phyloP scores from a whole-genome alignment of 805 yeast genomes.

The Candida mattraensis region DNA sequence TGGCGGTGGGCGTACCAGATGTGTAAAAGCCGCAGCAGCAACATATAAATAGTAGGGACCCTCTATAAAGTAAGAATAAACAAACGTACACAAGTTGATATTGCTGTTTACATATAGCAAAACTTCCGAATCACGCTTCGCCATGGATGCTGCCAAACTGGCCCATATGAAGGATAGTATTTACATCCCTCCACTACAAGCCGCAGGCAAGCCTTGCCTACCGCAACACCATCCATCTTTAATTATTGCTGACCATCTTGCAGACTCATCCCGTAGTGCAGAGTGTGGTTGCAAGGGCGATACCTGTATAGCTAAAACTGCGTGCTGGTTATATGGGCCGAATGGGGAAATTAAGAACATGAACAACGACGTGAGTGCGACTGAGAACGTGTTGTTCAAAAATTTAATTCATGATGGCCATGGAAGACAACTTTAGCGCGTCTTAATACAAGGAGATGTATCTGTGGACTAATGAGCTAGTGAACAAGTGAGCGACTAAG shows the following conservation, averaged over 20 bases:
- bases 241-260: slow-evolving; percentile 32
- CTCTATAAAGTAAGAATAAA: too few species aligned
- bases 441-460: too few species aligned
- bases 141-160: slow-evolving; percentile 36
- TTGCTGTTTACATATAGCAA: too few species aligned
- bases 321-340: slow-evolving; percentile 37
- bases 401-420: slow-evolving; percentile 22
- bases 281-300: slow-evolving; percentile 38
- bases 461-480: too few species aligned
- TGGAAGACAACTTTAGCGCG: slow-evolving; percentile 15
- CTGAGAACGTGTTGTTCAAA: slow-evolving; percentile 32
- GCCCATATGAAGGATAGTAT: slow-evolving; percentile 32
- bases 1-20: too few species aligned
- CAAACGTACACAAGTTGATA: too few species aligned
- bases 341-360: slow-evolving; percentile 33
- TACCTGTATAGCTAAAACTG: slow-evolving; percentile 34
- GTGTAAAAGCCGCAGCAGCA: too few species aligned
- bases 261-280: slow-evolving; percentile 27
- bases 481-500: too few species aligned
- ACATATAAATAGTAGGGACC: too few species aligned
- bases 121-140: too few species aligned
- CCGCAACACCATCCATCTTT: slow-evolving; percentile 38
- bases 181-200: slow-evolving; percentile 32
- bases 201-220: slow-evolving; percentile 24
- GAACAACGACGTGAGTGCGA: slow-evolving; percentile 21